A percentile compares a stretch with the other conserved stretches of the same genome.
Evolutionary conservation across 2,329 filamentous ascomycete genomes (phyloP).

Genomic region (Chaetomium sp.): DNA sequence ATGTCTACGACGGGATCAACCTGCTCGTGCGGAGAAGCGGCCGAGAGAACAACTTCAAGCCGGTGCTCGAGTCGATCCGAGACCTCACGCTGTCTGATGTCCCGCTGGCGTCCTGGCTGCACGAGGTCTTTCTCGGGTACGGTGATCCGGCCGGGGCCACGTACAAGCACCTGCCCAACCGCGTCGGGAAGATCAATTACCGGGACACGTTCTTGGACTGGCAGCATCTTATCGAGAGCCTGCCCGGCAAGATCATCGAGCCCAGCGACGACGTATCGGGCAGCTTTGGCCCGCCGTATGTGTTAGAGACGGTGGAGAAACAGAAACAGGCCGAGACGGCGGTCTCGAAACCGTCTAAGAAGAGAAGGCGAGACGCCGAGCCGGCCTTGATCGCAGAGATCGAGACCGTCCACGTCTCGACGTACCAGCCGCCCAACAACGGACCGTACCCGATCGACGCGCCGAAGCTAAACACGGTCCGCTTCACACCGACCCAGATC

Average conservation of each 20-base stretch:
- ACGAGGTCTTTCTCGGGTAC: conserved; percentile 96
- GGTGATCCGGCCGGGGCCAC: conserved; percentile 84
- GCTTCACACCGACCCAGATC: conserved; percentile 85
- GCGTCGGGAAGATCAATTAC: conserved; percentile 75
- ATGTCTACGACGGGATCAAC: conserved; percentile 81
- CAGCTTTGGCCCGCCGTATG: conserved; percentile 81
- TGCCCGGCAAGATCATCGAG: conserved; percentile 82
- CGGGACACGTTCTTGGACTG: conserved; percentile 93
- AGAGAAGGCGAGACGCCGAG: conserved; percentile 74
- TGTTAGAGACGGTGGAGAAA: conserved; percentile 62
- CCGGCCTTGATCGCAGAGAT: conserved; percentile 54
- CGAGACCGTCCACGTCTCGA: conserved; percentile 73
- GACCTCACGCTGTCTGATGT: conserved; percentile 78
- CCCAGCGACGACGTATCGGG: conserved; percentile 63
- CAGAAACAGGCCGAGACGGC: conserved; percentile 39
- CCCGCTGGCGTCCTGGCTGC: conserved; percentile 82
- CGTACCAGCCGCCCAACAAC: conserved; percentile 81
- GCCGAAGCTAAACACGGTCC: conserved; percentile 73
- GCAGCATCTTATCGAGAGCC: conserved; percentile 84
- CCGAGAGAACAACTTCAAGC: conserved; percentile 95
- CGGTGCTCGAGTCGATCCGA: conserved; percentile 85
- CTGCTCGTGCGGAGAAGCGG: conserved; percentile 75
- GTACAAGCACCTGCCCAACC: conserved; percentile 75
- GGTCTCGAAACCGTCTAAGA: conserved; percentile 63
- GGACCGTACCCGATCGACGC: conserved; percentile 84